These are phyloP conservation scores for Xylaria digitata DNA, from an alignment of 2,329 filamentous ascomycete genomes.

Conservation along the genomic window DNA sequence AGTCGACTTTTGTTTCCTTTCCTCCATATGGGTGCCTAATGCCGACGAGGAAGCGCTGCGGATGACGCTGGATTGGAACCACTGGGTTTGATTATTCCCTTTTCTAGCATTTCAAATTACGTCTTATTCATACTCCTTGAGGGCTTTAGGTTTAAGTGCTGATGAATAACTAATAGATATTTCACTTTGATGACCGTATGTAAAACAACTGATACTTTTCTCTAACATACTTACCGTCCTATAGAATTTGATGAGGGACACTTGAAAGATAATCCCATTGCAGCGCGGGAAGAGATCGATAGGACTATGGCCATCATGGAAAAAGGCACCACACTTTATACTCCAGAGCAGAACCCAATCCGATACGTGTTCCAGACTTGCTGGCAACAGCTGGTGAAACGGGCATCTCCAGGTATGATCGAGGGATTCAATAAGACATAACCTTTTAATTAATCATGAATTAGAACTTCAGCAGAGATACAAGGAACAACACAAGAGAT, in stretches of 20 bases:
- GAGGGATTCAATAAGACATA: too few species aligned
- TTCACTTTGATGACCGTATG: constrained; percentile 38
- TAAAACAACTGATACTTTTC: background rate
- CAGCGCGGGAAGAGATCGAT: constrained; percentile 36
- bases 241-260: constrained; percentile 39
- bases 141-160: background rate
- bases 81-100: constrained; percentile 31
- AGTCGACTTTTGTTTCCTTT: constrained; percentile 31
- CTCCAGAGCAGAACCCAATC: constrained; percentile 27
- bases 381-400: constrained; percentile 23
- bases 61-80: constrained; percentile 35
- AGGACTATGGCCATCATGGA: constrained; percentile 33
- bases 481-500: constrained; percentile 29
- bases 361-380: constrained; percentile 37
- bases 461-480: constrained; percentile 36
- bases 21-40: constrained; percentile 32
- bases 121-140: too few species aligned
- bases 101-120: background rate
- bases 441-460: background rate
- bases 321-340: constrained; percentile 14
- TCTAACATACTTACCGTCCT: background rate
- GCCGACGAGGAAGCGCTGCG: constrained; percentile 31
- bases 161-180: constrained; percentile 20
- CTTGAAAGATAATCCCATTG: constrained; percentile 31
- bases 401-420: constrained; percentile 1